Base-by-base conservation (phyloP, 768 basidiomycete species). In the Russula ochroleuca region DNA sequence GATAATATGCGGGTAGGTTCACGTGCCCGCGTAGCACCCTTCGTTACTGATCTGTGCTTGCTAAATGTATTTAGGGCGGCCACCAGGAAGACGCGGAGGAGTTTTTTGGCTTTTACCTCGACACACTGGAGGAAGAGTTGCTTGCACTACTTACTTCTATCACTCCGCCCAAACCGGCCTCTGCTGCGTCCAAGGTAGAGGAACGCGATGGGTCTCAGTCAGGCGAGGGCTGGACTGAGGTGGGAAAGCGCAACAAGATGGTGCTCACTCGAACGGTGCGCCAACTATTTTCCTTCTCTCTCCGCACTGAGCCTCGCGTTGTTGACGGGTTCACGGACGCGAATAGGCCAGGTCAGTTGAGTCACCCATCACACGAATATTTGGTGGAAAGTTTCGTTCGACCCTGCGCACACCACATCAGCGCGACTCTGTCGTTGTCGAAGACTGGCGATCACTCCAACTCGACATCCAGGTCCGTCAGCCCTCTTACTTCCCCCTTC, bases 41-140 rank as follows among this genome's bases (percentile, higher is more conserved):
- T 28, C 3, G 2, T 59, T 52, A 11, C 51, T 54, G 7, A 59
- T 40, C 28, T 14, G 25, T 28, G 38, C 61, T 37, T 57, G 69
- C 41, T 17, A 59, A 66, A 37, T 6, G 52, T 35, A 35, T 35
- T 6, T 67, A 93, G 84, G 85, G 91, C 41, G 94, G 94, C 0
- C 91, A 94, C 63, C 96, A 99, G 76, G 96, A 99, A 73, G 96
- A 99, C 63, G 96, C 95, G 11, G 95, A 99, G 74, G 96, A 99
- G 75, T 98, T 97, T 74, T 79, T 98, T n/a, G 96, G 96, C 3
- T 98, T 97, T 76, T 96, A 92, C 76, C 79, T 98, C 28, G 94
- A 98, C 69, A 91, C 94, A 0, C 78, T 99, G 6, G 93, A 96
- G 73, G 96, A 99, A 72, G 96, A 98, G 76, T 72, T 98, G 13